Evolutionary conservation across 805 yeast species (phyloP).

Genomic region (Schwanniomyces occidentalis): DNA sequence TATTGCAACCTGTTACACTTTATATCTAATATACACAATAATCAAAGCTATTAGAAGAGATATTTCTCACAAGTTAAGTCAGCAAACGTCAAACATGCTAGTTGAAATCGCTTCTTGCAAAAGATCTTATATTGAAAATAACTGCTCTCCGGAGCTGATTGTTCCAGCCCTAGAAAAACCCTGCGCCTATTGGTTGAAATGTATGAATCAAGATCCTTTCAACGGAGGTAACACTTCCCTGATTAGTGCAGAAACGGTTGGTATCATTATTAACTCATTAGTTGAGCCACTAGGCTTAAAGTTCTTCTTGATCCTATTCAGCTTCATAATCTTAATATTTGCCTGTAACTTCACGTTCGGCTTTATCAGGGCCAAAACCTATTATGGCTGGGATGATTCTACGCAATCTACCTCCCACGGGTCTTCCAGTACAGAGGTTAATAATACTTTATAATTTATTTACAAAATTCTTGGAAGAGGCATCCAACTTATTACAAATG

Average conservation of each 20-base stretch:
- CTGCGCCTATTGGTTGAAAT: constrained; percentile 63
- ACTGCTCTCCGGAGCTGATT: constrained; percentile 54
- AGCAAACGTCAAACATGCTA: constrained; percentile 44
- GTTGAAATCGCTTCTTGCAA: constrained; percentile 57
- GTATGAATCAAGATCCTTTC: constrained; percentile 61
- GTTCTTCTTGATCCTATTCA: constrained; percentile 47
- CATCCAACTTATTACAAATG: too few relatives aligned
- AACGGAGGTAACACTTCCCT: constrained; percentile 50
- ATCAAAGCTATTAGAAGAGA: constrained; percentile 55
- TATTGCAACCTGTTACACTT: constrained; percentile 43
- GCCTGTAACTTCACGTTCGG: constrained; percentile 67
- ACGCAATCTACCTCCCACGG: background rate
- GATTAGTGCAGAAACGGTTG: constrained; percentile 62
- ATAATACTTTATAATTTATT: too few relatives aligned
- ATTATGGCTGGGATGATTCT: constrained; percentile 36
- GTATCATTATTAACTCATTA: constrained; percentile 59
- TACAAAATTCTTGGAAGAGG: too few relatives aligned
- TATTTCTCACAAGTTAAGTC: constrained; percentile 50
- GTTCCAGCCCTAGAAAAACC: constrained; percentile 58
- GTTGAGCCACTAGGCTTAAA: constrained; percentile 69
- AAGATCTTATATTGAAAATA: constrained; percentile 51
- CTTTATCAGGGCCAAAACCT: constrained; percentile 56
- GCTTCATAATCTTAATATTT: constrained; percentile 50
- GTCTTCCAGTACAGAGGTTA: background rate
- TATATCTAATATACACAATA: constrained; percentile 44